These are phyloP conservation scores for Aurinia saxatilis DNA, from an alignment of 345 rosid species.

Conservation along the genomic window DNA sequence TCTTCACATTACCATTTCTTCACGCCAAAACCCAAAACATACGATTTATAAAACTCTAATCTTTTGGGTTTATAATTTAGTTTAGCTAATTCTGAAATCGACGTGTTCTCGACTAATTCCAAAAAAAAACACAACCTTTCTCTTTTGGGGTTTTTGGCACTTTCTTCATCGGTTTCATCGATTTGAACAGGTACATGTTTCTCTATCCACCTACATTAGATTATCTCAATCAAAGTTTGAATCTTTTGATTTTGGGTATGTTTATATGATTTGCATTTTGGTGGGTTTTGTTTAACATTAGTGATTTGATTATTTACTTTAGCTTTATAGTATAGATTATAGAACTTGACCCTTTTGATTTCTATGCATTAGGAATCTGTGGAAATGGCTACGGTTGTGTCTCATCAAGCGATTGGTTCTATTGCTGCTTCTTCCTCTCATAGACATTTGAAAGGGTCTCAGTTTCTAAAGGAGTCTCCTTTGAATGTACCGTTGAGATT, in stretches of 20 bases:
- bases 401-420: conserved; percentile 53
- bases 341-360: background rate
- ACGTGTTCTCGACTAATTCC: background rate
- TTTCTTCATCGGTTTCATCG: conserved; percentile 26
- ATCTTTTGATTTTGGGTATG: background rate
- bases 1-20: background rate
- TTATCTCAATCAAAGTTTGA: background rate
- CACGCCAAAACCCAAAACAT: conserved; percentile 3
- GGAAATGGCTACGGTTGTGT: conserved; percentile 53
- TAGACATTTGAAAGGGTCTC: conserved; percentile 22
- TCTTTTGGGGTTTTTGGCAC: background rate
- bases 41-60: conserved; percentile 14
- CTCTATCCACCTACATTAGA: background rate
- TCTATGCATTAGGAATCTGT: background rate
- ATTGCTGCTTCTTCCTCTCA: conserved; percentile 33
- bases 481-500: conserved; percentile 33
- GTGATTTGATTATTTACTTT: no score
- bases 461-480: conserved; percentile 25
- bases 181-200: conserved; percentile 11
- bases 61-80: background rate
- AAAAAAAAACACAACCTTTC: background rate
- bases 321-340: no score
- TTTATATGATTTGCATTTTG: no score
- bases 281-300: no score
- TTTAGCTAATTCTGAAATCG: background rate